Evolutionary conservation across 345 rosid genomes (phyloP).

Genomic region (Gossypium rotundifolium): DNA sequence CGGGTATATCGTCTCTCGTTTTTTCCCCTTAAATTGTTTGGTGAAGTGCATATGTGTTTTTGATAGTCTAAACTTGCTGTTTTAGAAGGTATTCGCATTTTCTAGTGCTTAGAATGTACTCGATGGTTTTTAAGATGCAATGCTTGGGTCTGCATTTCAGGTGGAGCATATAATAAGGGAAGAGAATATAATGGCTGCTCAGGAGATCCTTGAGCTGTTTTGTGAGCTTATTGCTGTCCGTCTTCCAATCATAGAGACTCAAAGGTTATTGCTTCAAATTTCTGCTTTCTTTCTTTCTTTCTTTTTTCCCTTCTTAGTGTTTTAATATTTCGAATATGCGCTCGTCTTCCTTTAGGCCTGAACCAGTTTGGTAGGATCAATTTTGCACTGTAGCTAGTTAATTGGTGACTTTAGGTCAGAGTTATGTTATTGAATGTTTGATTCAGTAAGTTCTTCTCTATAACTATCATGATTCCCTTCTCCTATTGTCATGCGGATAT

Average conservation of each 20-base stretch:
- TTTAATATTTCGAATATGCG: neutral
- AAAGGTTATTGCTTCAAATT: conserved; percentile 44
- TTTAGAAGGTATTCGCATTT: neutral
- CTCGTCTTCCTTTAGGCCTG: neutral
- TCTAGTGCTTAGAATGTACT: neutral
- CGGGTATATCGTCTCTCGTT: conserved; percentile 40
- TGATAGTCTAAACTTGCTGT: neutral
- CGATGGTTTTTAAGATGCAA: neutral
- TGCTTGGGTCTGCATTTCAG: conserved; percentile 27
- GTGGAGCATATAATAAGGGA: conserved; percentile 92
- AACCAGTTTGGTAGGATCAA: neutral
- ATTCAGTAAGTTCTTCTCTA: neutral
- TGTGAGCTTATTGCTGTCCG: conserved; percentile 84
- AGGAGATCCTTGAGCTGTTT: conserved; percentile 86
- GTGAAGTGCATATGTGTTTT: neutral
- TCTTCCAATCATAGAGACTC: conserved; percentile 85
- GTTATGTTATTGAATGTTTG: neutral
- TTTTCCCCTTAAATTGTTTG: neutral
- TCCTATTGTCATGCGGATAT: neutral
- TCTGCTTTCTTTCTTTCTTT: neutral
- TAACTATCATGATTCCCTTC: neutral
- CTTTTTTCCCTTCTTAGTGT: neutral
- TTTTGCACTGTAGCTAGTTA: neutral
- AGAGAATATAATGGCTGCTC: conserved; percentile 98
- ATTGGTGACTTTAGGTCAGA: neutral